Conservation (phyloP, 208 protist genomes). For the Polymyxa betae region DNA sequence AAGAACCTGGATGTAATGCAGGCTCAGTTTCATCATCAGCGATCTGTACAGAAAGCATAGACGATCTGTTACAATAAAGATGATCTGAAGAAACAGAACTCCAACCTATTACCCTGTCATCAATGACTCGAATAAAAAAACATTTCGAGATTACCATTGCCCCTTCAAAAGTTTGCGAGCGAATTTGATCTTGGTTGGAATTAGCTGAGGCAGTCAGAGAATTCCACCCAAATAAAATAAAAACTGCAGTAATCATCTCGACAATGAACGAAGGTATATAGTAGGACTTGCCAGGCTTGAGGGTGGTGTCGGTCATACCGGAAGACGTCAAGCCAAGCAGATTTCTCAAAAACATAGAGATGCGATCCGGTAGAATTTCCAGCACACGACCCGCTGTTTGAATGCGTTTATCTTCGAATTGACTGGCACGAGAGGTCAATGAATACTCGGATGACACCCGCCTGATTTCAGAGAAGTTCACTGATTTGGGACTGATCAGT, state of each 20-base stretch:
- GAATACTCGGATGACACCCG: too few species aligned
- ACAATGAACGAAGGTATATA: constrained; percentile 36
- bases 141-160: neutral
- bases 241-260: constrained; percentile 13
- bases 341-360: neutral
- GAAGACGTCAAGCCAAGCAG: neutral
- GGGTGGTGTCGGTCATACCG: neutral
- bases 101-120: neutral
- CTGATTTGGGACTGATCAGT: neutral
- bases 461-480: neutral
- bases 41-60: constrained; percentile 15
- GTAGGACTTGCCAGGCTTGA: neutral
- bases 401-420: neutral
- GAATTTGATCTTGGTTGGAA: neutral
- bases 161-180: constrained; percentile 29
- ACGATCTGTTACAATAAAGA: constrained; percentile 6
- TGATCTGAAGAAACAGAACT: constrained; percentile 31
- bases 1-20: neutral
- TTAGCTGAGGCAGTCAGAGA: constrained; percentile 13
- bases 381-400: neutral
- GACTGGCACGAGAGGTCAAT: too few species aligned
- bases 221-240: constrained; percentile 41
- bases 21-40: neutral
- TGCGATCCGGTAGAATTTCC: neutral
- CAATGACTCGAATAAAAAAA: neutral